These are phyloP conservation scores for Aspergillus olivimuriae DNA, from an alignment of 495 filamentous ascomycete genomes.

Conservation along the genomic window DNA sequence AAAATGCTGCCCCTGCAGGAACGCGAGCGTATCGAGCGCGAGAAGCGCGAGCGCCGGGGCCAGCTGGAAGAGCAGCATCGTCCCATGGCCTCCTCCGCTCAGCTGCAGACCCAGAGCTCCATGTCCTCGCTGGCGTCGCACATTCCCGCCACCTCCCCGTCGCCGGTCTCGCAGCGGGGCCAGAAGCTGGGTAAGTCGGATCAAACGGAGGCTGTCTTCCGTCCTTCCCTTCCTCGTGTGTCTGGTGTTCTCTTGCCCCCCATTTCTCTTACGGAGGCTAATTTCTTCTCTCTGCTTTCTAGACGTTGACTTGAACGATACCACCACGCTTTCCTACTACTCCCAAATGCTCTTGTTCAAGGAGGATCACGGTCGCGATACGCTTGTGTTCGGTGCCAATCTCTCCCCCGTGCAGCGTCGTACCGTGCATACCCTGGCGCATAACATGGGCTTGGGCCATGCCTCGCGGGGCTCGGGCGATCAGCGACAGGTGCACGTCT, in stretches of 20 bases:
- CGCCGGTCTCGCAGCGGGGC: conserved; percentile 56
- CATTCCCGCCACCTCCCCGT: conserved; percentile 64
- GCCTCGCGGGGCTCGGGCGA: conserved; percentile 80
- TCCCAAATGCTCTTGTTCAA: conserved; percentile 84
- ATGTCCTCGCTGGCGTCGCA: conserved; percentile 75
- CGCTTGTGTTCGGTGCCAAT: conserved; percentile 72
- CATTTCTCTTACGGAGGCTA: conserved; percentile 14
- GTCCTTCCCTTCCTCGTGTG: too few species aligned
- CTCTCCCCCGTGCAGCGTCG: conserved; percentile 78
- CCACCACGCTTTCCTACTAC: conserved; percentile 78
- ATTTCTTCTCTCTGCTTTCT: conserved; percentile 13
- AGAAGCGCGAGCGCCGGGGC: conserved; percentile 93
- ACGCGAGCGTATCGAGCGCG: conserved; percentile 90
- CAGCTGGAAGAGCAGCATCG: conserved; percentile 96
- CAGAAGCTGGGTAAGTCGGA: conserved; percentile 54
- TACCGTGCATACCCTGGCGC: conserved; percentile 87
- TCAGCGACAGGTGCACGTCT: conserved; percentile 81
- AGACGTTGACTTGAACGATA: conserved; percentile 91
- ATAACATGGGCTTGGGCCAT: conserved; percentile 89
- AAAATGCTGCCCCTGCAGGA: conserved; percentile 97
- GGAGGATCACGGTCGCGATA: conserved; percentile 68
- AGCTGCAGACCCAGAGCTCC: conserved; percentile 75
- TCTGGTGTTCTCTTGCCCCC: too few species aligned
- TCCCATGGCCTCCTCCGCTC: conserved; percentile 48
- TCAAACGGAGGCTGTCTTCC: too few species aligned